Evolutionary conservation across 1,284 basidiomycete genomes (phyloP).

Genomic region (Cryptococcus sp.): DNA sequence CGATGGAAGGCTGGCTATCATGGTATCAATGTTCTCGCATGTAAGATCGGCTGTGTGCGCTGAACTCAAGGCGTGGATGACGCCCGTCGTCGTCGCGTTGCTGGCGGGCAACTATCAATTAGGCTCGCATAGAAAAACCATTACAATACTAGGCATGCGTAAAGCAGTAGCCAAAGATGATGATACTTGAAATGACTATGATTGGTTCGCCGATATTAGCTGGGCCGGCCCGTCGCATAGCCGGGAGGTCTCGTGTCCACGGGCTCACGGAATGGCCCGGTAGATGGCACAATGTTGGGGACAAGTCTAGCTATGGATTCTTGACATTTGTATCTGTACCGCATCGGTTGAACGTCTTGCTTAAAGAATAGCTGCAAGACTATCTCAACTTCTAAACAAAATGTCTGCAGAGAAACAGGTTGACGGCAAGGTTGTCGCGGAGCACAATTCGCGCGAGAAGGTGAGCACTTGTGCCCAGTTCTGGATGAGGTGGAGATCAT

Average conservation of each 20-base stretch:
- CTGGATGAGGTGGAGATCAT: neutral
- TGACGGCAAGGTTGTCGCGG: constrained; percentile 45
- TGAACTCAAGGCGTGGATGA: neutral
- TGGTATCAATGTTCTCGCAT: neutral
- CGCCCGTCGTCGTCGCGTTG: neutral
- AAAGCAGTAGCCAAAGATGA: no score
- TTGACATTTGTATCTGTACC: no score
- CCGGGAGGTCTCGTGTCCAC: neutral
- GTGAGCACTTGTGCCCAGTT: constrained; percentile 17
- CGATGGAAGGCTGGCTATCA: constrained; percentile 36
- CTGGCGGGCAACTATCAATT: no score
- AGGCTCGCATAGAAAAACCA: no score
- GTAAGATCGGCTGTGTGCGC: neutral
- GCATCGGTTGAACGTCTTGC: no score
- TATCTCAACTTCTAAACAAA: neutral
- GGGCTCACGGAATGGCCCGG: no score
- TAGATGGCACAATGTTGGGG: no score
- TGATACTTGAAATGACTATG: neutral
- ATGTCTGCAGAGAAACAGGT: constrained; percentile 36
- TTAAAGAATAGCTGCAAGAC: no score
- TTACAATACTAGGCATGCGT: no score
- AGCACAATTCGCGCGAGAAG: constrained; percentile 47
- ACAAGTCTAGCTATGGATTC: no score
- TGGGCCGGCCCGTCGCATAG: neutral
- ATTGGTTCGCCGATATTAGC: neutral